A percentile compares a stretch with the other conserved stretches of the same genome.
phyloP scores from a whole-genome alignment of 1,139 yeast genomes.

The Suhomyces kunorum region DNA sequence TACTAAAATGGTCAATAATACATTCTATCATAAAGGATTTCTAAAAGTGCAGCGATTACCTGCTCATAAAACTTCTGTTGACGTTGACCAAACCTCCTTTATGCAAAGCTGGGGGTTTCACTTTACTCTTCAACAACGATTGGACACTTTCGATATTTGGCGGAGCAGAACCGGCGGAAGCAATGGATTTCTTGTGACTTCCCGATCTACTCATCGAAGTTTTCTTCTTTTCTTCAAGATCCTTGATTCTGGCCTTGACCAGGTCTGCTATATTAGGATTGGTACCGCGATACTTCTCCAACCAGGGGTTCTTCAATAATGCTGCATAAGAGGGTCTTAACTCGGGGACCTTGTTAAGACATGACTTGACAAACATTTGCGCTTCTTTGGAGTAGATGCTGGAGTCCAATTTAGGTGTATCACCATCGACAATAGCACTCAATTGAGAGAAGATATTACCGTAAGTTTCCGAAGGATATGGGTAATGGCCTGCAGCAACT shows the following conservation, averaged over 20 bases:
- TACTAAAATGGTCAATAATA: constrained; percentile 4
- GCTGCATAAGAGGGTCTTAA: constrained; percentile 81
- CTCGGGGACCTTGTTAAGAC: constrained; percentile 80
- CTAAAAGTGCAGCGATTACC: constrained; percentile 1
- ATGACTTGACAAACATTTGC: constrained; percentile 72
- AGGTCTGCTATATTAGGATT: constrained; percentile 47
- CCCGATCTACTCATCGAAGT: constrained; percentile 15
- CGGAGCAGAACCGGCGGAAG: constrained; percentile 14
- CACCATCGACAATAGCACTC: constrained; percentile 95
- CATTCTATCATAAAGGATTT: constrained; percentile 7
- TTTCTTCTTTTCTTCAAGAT: constrained; percentile 29
- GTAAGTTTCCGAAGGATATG: constrained; percentile 93
- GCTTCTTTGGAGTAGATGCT: constrained; percentile 71
- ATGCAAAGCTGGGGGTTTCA: constrained; percentile 46
- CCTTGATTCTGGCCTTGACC: constrained; percentile 36
- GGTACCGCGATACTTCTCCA: constrained; percentile 48
- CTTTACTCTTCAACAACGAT: constrained; percentile 39
- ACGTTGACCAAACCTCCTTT: constrained; percentile 37
- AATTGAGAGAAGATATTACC: constrained; percentile 88
- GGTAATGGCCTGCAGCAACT: constrained; percentile 87
- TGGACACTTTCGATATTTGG: constrained; percentile 36
- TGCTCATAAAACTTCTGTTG: constrained; percentile 16
- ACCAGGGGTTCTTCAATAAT: constrained; percentile 82
- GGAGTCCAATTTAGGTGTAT: constrained; percentile 71
- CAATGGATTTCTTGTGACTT: constrained; percentile 10